phyloP scores from a whole-genome alignment of 345 rosid genomes.

The Gossypium herbaceum region DNA sequence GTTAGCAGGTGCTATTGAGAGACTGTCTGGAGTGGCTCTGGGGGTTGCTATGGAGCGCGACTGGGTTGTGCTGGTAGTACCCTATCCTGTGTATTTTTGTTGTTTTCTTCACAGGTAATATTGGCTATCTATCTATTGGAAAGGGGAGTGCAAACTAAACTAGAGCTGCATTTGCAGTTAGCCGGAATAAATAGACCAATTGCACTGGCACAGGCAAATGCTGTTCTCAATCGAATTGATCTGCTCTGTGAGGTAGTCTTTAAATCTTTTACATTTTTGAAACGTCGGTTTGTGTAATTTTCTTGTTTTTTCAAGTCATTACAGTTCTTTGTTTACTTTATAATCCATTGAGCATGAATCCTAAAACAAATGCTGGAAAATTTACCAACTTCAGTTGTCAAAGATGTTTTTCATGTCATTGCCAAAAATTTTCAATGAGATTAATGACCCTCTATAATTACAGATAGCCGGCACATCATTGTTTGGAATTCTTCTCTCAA shows the following conservation, averaged over 20 bases:
- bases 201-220: slow-evolving; percentile 95
- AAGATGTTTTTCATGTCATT: background rate
- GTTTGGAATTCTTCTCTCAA: slow-evolving; percentile 83
- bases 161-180: slow-evolving; percentile 40
- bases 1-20: slow-evolving; percentile 75
- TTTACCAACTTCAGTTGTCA: background rate
- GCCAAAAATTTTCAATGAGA: background rate
- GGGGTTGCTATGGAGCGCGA: slow-evolving; percentile 94
- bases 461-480: slow-evolving; percentile 85
- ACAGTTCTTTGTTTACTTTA: background rate
- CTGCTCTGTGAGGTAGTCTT: slow-evolving; percentile 80
- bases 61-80: slow-evolving; percentile 90
- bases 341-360: background rate
- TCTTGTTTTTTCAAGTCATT: slow-evolving; percentile 4
- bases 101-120: slow-evolving; percentile 13
- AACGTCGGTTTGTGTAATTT: background rate
- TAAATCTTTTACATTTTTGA: background rate
- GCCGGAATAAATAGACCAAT: slow-evolving; percentile 86
- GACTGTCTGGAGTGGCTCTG: slow-evolving; percentile 73
- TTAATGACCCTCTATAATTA: slow-evolving; percentile 9
- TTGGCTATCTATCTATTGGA: slow-evolving; percentile 3
- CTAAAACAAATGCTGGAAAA: background rate
- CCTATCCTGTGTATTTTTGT: background rate
- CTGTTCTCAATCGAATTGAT: slow-evolving; percentile 79
- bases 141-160: slow-evolving; percentile 16